Base-by-base conservation (phyloP, 1,284 basidiomycete species). In the Ceratobasidium papillatum region DNA sequence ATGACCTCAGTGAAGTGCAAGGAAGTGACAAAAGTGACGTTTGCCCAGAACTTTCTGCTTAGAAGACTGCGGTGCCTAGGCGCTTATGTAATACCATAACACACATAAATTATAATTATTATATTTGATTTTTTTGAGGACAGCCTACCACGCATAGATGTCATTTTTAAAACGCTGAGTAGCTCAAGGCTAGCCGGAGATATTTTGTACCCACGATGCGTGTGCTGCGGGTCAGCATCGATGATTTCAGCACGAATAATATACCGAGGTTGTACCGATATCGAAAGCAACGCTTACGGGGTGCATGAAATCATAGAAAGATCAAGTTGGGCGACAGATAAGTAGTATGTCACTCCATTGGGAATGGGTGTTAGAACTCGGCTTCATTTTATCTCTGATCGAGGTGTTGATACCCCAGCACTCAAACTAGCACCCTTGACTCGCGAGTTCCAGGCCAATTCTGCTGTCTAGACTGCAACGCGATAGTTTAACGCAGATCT, bases 1-100 rank as follows among this genome's bases (percentile, higher is more conserved):
- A 63, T 45, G 43, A 61, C 34, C 27, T 59, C 22, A 41, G 54
- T 54, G 49, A n/a, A n/a, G n/a, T n/a, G n/a, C n/a, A n/a, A n/a
- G n/a, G n/a, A n/a, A n/a, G n/a, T n/a, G n/a, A n/a, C n/a, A n/a
- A 19, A 19, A 47, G 47, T 43, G 36, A 22, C 56, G 54, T 9
- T 4, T 19, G 36, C 56, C 32, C 14, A 62, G 59, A 22, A 58
- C 12, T n/a, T n/a, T 47, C 45, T 11, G 19, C 45, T n/a, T 47
- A n/a, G 27, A 58, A 4, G 12, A 58, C 54, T 36, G 34, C 34
- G 25, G 27, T 36, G 54, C 27, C 54, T 58, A 58, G 54, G 7
- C 34, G 54, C 45, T 47, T 47, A 47, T 9, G 4, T 47, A 47
- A 47, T 3, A 5, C 38, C 38, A 7, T 41, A 41, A 7, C 38